phyloP scores from a whole-genome alignment of 306 rosid species.

The Abrus precatorius region DNA sequence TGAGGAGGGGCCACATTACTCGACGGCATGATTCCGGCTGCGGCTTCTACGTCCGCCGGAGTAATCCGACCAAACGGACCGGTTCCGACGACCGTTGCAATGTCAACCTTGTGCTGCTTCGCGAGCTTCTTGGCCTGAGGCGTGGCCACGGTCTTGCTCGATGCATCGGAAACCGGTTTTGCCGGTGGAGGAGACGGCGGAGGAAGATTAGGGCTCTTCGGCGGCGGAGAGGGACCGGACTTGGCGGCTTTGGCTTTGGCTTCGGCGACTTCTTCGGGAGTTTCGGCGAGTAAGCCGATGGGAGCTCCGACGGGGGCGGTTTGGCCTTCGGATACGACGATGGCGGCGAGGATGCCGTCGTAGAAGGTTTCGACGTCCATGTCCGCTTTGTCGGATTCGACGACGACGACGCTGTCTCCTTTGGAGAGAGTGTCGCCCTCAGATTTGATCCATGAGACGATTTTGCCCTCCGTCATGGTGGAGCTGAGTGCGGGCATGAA shows the following conservation, averaged over 20 bases:
- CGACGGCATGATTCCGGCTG: constrained; percentile 72
- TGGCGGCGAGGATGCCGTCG: constrained; percentile 51
- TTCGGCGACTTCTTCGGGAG: constrained; percentile 73
- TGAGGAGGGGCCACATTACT: constrained; percentile 48
- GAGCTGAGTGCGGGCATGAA: constrained; percentile 97
- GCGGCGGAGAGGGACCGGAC: constrained; percentile 55
- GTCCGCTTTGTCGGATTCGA: constrained; percentile 49
- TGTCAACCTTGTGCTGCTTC: constrained; percentile 81
- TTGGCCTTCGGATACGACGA: constrained; percentile 70
- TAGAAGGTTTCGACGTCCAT: constrained; percentile 56
- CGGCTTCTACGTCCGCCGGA: constrained; percentile 76
- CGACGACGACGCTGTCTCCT: constrained; percentile 73
- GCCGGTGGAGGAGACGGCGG: constrained; percentile 59
- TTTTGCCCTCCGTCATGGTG: constrained; percentile 94
- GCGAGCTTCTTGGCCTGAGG: constrained; percentile 86
- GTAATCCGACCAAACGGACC: constrained; percentile 80
- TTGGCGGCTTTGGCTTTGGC: constrained; percentile 76
- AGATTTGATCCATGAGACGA: constrained; percentile 88
- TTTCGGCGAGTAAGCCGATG: constrained; percentile 76
- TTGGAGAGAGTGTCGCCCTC: constrained; percentile 84
- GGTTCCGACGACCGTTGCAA: constrained; percentile 67
- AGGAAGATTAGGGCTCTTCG: constrained; percentile 54
- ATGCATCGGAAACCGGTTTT: constrained; percentile 48
- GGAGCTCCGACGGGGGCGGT: constrained; percentile 89
- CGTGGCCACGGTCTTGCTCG: constrained; percentile 75